phyloP scores from a whole-genome alignment of 73 alveolate genomes.

The Paraurostyla sp. region DNA sequence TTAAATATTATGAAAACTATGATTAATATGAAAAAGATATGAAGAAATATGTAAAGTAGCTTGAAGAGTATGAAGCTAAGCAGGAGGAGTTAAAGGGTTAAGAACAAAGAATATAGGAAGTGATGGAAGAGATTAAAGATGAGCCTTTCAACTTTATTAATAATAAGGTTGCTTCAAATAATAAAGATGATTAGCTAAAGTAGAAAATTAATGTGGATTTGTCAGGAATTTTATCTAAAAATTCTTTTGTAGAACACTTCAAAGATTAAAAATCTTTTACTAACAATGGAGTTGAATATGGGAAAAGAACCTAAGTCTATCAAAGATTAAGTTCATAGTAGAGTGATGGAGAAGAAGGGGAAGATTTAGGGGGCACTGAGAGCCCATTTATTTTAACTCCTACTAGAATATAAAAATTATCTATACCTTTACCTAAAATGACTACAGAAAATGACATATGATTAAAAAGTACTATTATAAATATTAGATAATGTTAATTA shows the following conservation, averaged over 20 bases:
- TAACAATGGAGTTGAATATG: no score
- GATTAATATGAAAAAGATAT: conserved; percentile 44
- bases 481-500: no score
- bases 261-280: no score
- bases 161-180: no score
- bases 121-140: neutral
- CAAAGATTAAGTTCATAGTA: neutral
- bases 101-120: neutral
- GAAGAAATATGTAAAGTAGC: neutral
- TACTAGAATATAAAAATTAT: neutral
- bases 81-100: neutral
- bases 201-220: no score
- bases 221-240: no score
- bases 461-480: no score
- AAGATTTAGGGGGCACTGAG: neutral
- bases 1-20: conserved; percentile 25
- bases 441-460: no score
- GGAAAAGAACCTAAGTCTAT: neutral
- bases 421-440: conserved; percentile 8
- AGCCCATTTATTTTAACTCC: conserved; percentile 8
- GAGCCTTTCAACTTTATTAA: neutral
- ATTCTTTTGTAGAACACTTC: no score
- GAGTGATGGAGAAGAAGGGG: neutral
- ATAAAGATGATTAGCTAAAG: no score
- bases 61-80: neutral